phyloP scores from a whole-genome alignment of 352 stramenopile species.

The Saprolegnia diclina region DNA sequence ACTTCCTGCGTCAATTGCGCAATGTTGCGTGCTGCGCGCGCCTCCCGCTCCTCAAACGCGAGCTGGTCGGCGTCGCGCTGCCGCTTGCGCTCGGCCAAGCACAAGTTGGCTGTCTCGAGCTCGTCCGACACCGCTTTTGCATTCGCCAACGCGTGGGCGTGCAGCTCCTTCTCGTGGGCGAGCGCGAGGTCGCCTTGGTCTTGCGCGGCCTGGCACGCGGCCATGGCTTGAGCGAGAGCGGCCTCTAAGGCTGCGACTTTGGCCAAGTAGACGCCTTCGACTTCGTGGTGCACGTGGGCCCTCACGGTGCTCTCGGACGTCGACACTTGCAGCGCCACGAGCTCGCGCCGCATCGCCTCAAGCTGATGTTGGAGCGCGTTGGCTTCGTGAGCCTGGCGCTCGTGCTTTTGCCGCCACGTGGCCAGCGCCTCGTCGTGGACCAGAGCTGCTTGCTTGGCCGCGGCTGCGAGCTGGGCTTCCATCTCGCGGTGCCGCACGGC shows the following conservation, averaged over 20 bases:
- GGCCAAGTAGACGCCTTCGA: constrained; percentile 60
- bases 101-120: constrained; percentile 65
- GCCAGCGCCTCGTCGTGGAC: too few species aligned
- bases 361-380: constrained; percentile 28
- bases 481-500: too few species aligned
- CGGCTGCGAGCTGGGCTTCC: too few species aligned
- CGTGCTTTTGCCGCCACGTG: too few species aligned
- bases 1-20: constrained; percentile 28
- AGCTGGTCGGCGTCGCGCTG: constrained; percentile 42
- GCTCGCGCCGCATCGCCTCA: constrained; percentile 29
- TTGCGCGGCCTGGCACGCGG: constrained; percentile 42
- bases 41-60: constrained; percentile 33
- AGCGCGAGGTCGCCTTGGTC: constrained; percentile 29
- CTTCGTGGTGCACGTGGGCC: constrained; percentile 31
- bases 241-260: constrained; percentile 51
- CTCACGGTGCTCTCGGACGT: constrained; percentile 35
- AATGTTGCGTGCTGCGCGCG: constrained; percentile 31
- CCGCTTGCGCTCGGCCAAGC: constrained; percentile 57
- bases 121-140: constrained; percentile 41
- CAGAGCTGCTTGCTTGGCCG: too few species aligned
- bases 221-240: constrained; percentile 39
- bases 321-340: constrained; percentile 21
- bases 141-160: constrained; percentile 39
- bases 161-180: constrained; percentile 39
- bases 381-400: not conserved